Evolutionary conservation across 768 basidiomycete genomes (phyloP).

Genomic region (Tephrocybe sp.): DNA sequence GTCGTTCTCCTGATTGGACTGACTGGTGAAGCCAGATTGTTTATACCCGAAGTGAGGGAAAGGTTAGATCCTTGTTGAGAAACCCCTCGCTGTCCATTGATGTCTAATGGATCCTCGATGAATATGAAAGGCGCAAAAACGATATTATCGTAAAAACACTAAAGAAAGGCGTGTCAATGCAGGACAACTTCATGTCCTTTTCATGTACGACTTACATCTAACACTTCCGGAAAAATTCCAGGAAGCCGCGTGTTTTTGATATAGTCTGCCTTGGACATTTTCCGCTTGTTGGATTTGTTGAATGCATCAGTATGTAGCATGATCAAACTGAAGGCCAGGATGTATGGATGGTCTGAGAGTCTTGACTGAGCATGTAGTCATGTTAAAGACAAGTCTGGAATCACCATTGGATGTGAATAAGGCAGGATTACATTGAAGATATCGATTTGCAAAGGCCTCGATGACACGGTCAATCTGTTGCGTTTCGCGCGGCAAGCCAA

Average conservation of each 20-base stretch:
- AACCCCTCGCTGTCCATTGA: constrained; percentile 55
- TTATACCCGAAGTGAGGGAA: neutral
- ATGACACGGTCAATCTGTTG: constrained; percentile 99
- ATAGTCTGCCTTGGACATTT: constrained; percentile 96
- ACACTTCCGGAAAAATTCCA: constrained; percentile 76
- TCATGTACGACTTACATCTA: constrained; percentile 63
- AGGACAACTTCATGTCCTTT: neutral
- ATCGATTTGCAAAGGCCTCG: constrained; percentile 89
- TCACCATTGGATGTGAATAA: constrained; percentile 78
- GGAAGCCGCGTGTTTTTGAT: constrained; percentile 89
- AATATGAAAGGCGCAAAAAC: constrained; percentile 96
- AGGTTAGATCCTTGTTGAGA: constrained; percentile 37
- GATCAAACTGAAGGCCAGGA: constrained; percentile 95
- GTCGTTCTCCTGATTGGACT: constrained; percentile 46
- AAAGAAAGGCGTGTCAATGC: constrained; percentile 4
- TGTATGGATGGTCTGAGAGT: constrained; percentile 83
- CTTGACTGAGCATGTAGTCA: constrained; percentile 1
- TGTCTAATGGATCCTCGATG: constrained; percentile 86
- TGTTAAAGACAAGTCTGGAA: constrained; percentile 14
- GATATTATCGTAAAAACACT: constrained; percentile 98
- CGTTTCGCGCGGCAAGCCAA: constrained; percentile 91
- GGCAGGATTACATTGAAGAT: constrained; percentile 78
- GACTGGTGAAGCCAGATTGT: constrained; percentile 20
- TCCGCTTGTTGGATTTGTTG: constrained; percentile 95
- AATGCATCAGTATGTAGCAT: constrained; percentile 99